Base-by-base conservation (phyloP, 2,329 filamentous ascomycete genomes). In the Bipolaris oryzae region DNA sequence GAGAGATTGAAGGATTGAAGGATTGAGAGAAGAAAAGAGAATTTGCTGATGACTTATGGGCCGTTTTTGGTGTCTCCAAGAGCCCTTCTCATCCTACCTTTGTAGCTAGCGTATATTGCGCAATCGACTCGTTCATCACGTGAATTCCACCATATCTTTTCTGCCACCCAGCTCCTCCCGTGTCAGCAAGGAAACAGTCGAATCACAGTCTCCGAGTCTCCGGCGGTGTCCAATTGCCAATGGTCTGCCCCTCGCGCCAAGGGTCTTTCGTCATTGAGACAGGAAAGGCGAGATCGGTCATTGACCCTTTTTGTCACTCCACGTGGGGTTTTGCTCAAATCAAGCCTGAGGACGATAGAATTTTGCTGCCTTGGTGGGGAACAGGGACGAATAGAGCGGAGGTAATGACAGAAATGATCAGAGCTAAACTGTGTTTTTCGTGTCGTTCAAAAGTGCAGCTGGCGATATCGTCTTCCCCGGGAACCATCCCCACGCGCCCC, bases 101-200 rank as follows among this genome's bases (percentile, higher is more conserved):
- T 31, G 28, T 31, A 67, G 69, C 57, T 71, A 69, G 71, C 70
- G 71, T 49, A 63, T 60, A 74, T 74, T 69, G 68, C 72, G 72
- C 69, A 67, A 72, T 74, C 52, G 63, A 70, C 69, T 67, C 65
- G 58, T 67, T 62, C 61, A 25, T 61, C 53, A 47, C 31, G 50
- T 52, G 50, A 46, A 52, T 31, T 53, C 58, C 58, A 55, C 53
- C 58, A 67, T 61, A 63, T 62, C 47, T 66, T 68, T 72, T 73
- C 67, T 64, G 64, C 68, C 53, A 60, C 50, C 50, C 39, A 60
- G 42, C 41, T 47, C 60, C 28, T 55, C 54, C 61, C 62, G 62
- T 61, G 50, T 63, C 52, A 20, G 54, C 28, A 28, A 20, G 13
- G 1, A 35, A 37, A 31, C 35, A 59, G 52, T 33, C 69, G 65